Conservation (phyloP, 805 yeast species). For the Yarrowia sp. region DNA sequence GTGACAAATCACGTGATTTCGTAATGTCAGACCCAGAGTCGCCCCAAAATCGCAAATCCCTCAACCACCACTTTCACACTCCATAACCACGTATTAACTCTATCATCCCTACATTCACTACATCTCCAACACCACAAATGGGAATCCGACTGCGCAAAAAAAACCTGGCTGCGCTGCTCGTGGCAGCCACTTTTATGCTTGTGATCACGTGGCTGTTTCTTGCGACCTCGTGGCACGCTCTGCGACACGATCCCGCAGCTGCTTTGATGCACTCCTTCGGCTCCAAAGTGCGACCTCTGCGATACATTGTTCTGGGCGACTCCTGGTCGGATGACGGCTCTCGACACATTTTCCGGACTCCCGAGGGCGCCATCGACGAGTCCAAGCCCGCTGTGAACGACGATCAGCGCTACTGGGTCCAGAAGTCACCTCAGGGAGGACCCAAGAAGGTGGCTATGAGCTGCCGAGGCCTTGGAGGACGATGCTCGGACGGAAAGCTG, state of each 20-base stretch:
- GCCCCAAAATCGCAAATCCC: no score
- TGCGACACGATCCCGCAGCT: conserved; percentile 13
- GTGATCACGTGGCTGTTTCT: conserved; percentile 23
- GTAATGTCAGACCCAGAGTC: no score
- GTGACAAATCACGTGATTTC: neutral
- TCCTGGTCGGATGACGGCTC: conserved; percentile 18
- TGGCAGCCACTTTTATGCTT: conserved; percentile 17
- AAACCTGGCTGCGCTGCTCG: conserved; percentile 26
- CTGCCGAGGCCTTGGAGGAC: conserved; percentile 10
- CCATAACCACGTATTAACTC: no score
- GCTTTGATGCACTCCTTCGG: conserved; percentile 22
- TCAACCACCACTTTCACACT: no score
- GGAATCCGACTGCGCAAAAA: conserved; percentile 24
- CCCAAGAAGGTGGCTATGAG: conserved; percentile 26
- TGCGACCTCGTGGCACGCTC: conserved; percentile 20
- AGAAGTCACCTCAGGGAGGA: conserved; percentile 16
- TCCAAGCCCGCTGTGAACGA: neutral
- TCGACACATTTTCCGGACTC: conserved; percentile 5
- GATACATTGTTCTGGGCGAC: conserved; percentile 22
- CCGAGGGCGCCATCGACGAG: conserved; percentile 3
- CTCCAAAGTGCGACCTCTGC: conserved; percentile 16
- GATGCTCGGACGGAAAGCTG: conserved; percentile 12
- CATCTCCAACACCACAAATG: neutral
- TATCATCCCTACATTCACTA: neutral
- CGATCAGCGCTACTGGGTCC: conserved; percentile 21